These are phyloP conservation scores for Conidiobolus incongruus DNA, from an alignment of 371 early-diverging fungal species.

Conservation along the genomic window DNA sequence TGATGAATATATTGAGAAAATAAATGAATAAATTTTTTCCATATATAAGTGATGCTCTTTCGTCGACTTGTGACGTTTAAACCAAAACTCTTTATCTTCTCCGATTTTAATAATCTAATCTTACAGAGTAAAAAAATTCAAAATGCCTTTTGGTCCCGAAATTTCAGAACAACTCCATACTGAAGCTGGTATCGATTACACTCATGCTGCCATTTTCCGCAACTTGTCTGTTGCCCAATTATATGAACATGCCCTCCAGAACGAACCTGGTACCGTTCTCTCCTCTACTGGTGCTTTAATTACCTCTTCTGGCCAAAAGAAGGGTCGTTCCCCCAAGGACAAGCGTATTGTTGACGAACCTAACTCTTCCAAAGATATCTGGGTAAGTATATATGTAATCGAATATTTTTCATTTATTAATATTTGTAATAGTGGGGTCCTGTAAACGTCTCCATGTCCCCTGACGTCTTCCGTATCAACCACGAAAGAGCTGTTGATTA, in stretches of 20 bases:
- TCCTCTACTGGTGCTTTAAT: constrained; percentile 80
- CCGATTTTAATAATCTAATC: too few species aligned
- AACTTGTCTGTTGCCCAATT: constrained; percentile 45
- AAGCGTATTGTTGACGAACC: constrained; percentile 92
- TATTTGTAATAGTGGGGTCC: constrained; percentile 58
- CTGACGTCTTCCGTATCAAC: constrained; percentile 78
- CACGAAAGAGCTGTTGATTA: constrained; percentile 91
- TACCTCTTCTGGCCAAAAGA: constrained; percentile 77
- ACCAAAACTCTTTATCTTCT: too few species aligned
- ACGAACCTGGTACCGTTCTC: constrained; percentile 71
- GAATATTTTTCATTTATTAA: not conserved
- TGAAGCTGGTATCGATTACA: constrained; percentile 4
- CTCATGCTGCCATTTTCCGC: constrained; percentile 1
- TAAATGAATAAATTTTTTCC: too few species aligned
- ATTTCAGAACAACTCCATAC: constrained; percentile 3
- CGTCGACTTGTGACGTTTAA: too few species aligned
- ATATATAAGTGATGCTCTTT: too few species aligned
- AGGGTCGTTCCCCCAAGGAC: constrained; percentile 71
- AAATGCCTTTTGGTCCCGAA: too few species aligned
- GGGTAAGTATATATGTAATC: constrained; percentile 22
- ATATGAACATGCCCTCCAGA: constrained; percentile 82
- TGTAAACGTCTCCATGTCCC: constrained; percentile 75
- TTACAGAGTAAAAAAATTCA: too few species aligned
- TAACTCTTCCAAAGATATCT: constrained; percentile 53
- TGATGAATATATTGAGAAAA: too few species aligned